These are phyloP conservation scores for Eutrema salsugineum DNA, from an alignment of 441 rosid genomes.

Conservation along the genomic window DNA sequence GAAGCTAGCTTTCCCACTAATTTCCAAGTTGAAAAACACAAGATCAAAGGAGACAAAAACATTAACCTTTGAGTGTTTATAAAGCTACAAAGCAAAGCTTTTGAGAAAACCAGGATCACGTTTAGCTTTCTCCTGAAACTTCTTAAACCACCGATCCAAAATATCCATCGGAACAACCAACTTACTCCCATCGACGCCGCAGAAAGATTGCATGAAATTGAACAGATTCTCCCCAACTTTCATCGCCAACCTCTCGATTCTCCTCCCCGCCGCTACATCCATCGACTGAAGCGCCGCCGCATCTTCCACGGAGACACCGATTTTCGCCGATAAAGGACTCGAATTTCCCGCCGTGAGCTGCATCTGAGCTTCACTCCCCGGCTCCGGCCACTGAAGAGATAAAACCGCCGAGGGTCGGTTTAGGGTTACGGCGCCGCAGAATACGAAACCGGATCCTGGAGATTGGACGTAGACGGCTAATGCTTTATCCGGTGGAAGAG, in stretches of 20 bases:
- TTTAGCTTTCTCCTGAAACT: slow-evolving; percentile 86
- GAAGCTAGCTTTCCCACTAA: not conserved
- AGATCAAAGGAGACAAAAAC: not conserved
- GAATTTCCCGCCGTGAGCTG: slow-evolving; percentile 63
- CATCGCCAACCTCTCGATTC: slow-evolving; percentile 83
- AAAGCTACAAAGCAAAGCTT: slow-evolving; percentile 58
- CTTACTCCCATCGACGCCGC: slow-evolving; percentile 79
- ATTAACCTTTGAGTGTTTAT: not conserved
- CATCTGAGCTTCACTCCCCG: slow-evolving; percentile 50
- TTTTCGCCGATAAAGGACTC: slow-evolving; percentile 62
- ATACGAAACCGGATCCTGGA: slow-evolving; percentile 79
- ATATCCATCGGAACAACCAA: slow-evolving; percentile 94
- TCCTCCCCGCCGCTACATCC: slow-evolving; percentile 72
- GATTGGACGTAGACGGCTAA: slow-evolving; percentile 86
- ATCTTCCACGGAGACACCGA: slow-evolving; percentile 84
- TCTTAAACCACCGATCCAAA: slow-evolving; percentile 90
- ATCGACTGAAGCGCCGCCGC: slow-evolving; percentile 58
- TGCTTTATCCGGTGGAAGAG: slow-evolving; percentile 85
- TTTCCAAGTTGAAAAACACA: not conserved
- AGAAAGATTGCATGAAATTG: slow-evolving; percentile 95
- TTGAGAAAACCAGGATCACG: slow-evolving; percentile 85
- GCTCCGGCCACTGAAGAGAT: slow-evolving; percentile 81
- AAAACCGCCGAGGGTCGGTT: slow-evolving; percentile 86
- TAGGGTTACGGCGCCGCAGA: slow-evolving; percentile 78
- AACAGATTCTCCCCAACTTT: slow-evolving; percentile 79